Conservation (phyloP, 148 eudicot genomes). For the Rhododendron kiyosumense region DNA sequence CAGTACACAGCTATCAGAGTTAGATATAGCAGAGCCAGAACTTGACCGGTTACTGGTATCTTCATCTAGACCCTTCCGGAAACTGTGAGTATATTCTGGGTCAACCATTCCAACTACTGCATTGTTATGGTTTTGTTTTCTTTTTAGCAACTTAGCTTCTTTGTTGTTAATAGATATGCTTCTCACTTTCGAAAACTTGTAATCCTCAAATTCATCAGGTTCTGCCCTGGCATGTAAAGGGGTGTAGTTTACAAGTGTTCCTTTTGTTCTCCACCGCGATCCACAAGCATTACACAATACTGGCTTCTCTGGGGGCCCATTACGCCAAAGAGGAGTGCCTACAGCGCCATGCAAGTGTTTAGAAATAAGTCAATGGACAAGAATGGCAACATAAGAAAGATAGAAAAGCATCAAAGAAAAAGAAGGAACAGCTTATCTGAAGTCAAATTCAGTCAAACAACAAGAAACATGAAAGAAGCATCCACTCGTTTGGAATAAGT, state of each 20-base stretch:
- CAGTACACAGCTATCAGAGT: slow-evolving; percentile 89
- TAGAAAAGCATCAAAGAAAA: background rate
- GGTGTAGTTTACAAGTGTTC: slow-evolving; percentile 81
- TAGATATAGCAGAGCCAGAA: slow-evolving; percentile 93
- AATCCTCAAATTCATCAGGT: slow-evolving; percentile 64
- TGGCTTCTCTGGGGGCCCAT: slow-evolving; percentile 99
- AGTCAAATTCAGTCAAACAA: slow-evolving; percentile 3
- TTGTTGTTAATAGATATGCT: slow-evolving; percentile 54
- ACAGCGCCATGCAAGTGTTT: slow-evolving; percentile 17
- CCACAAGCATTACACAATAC: slow-evolving; percentile 98
- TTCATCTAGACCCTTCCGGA: slow-evolving; percentile 56
- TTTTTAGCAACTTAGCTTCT: slow-evolving; percentile 61
- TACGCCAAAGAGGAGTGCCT: slow-evolving; percentile 99
- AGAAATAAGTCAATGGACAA: slow-evolving; percentile 9
- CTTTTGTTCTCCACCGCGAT: slow-evolving; percentile 98
- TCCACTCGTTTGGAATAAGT: background rate
- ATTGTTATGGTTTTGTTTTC: slow-evolving; percentile 53
- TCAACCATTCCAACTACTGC: slow-evolving; percentile 23
- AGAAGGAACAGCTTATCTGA: background rate
- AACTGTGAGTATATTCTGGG: slow-evolving; percentile 39
- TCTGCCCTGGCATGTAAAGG: slow-evolving; percentile 87
- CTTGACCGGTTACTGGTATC: slow-evolving; percentile 95
- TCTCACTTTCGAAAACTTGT: slow-evolving; percentile 47
- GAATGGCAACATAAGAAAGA: background rate
- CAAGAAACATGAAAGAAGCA: background rate